phyloP scores from a whole-genome alignment of 2,329 filamentous ascomycete genomes.

The Leptographium wingfieldii region DNA sequence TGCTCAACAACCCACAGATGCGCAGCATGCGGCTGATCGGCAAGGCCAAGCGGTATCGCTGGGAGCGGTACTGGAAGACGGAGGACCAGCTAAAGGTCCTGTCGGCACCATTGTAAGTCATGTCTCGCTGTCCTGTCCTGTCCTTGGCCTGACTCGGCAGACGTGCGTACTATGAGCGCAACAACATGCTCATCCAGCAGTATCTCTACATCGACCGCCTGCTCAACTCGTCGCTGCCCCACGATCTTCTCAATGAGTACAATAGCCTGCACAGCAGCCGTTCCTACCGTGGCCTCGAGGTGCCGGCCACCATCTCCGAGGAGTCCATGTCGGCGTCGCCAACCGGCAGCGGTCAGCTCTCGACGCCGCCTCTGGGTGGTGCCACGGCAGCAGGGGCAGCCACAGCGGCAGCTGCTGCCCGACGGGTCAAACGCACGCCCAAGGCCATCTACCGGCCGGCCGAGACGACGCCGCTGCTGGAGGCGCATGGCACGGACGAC shows the following conservation, averaged over 20 bases:
- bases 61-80: slow-evolving; percentile 77
- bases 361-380: not conserved
- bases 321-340: slow-evolving; percentile 30
- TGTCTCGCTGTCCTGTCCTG: not conserved
- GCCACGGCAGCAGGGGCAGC: not conserved
- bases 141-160: slow-evolving; percentile 22
- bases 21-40: slow-evolving; percentile 80
- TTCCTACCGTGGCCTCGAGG: slow-evolving; percentile 40
- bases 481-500: slow-evolving; percentile 26
- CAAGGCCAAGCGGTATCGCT: slow-evolving; percentile 73
- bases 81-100: slow-evolving; percentile 61
- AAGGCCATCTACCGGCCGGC: slow-evolving; percentile 73
- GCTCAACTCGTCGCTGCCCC: slow-evolving; percentile 83
- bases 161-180: slow-evolving; percentile 77
- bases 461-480: slow-evolving; percentile 54
- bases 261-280: slow-evolving; percentile 43
- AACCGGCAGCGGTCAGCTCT: slow-evolving; percentile 14
- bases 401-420: slow-evolving; percentile 14
- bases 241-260: slow-evolving; percentile 85
- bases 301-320: slow-evolving; percentile 67
- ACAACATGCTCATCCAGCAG: slow-evolving; percentile 78
- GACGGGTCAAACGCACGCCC: slow-evolving; percentile 63
- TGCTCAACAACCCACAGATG: slow-evolving; percentile 58
- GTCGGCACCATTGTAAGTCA: slow-evolving; percentile 50
- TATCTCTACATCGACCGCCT: slow-evolving; percentile 89